Evolutionary conservation across 257 asterid species (phyloP).

Genomic region (Ajuga chamaepitys): DNA sequence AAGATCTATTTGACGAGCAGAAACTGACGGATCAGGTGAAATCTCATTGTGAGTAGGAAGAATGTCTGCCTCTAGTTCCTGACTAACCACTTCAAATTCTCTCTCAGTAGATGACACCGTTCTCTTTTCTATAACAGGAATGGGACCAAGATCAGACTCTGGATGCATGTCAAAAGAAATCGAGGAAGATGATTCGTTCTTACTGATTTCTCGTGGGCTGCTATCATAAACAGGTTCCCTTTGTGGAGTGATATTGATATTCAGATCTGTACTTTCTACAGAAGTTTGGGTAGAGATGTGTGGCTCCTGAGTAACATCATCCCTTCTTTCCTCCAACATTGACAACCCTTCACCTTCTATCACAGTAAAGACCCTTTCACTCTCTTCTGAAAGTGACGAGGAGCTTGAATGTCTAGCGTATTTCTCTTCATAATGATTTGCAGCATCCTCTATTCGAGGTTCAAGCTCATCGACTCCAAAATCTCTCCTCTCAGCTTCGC

Average conservation of each 20-base stretch:
- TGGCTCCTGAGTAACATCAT: too few relatives aligned
- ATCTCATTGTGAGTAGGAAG: constrained; percentile 12
- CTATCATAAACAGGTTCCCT: constrained; percentile 57
- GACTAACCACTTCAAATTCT: constrained; percentile 28
- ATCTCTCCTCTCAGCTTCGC: constrained; percentile 28
- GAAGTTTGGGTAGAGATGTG: too few relatives aligned
- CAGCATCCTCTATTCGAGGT: constrained; percentile 4
- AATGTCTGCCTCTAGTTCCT: constrained; percentile 16
- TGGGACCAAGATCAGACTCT: constrained; percentile 30
- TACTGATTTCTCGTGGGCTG: constrained; percentile 39
- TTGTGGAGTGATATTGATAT: constrained; percentile 21
- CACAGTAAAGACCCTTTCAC: too few relatives aligned
- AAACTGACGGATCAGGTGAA: constrained; percentile 21
- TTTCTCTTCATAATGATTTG: constrained; percentile 9
- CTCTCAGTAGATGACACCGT: constrained; percentile 26
- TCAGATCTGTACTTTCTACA: background rate
- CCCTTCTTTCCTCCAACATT: too few relatives aligned
- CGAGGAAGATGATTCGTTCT: constrained; percentile 39
- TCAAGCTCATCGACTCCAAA: constrained; percentile 15
- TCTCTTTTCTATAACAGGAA: constrained; percentile 30
- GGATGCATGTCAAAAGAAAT: constrained; percentile 38
- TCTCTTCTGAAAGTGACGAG: too few relatives aligned
- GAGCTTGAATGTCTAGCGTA: too few relatives aligned
- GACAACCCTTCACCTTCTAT: too few relatives aligned
- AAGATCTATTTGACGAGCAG: constrained; percentile 10